Base-by-base conservation (phyloP, 371 early-diverging fungal species). In the Coemansia sp. region DNA sequence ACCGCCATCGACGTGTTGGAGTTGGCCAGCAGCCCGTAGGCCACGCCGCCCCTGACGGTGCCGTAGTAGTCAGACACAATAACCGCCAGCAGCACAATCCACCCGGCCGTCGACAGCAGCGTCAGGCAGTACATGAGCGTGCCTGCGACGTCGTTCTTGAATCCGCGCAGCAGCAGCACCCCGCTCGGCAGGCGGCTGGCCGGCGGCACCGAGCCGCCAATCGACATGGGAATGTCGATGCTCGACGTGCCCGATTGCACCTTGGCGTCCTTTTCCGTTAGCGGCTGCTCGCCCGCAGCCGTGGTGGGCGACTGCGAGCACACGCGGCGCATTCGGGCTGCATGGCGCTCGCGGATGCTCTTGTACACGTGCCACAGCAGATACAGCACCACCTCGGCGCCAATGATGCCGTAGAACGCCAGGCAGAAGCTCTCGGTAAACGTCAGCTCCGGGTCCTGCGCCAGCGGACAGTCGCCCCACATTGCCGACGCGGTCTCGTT, bases 11-110 rank as follows among this genome's bases (percentile, higher is more conserved):
- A 82, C 35, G 82, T 68, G 55, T 85, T 82, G 20, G 83, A 82
- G 62, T 60, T 77, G 34, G 69, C 69, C 50, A 77, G 53, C 53
- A 77, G 59, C 11, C 69, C 77, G 49, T 63, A 77, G 3, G 61
- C 65, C 5, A 67, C 40, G 8, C 66, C 69, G 16, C 69, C 69
- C 48, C 58, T 58, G 52, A 75, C 60, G 26, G 30, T 49, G 54
- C 78, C 78, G 58, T 78, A 92, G 80, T 89, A 86, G 71, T 90
- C 91, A 20, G 82, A 78, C 7, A 45, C 86, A n/a, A 92, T 68
- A 51, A 86, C 70, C 20, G 82, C 82, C 62, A 92, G 65, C 50
- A 89, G 79, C n/a, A 84, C 81, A 41, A 90, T 68, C 81, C 85
- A 90, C 41, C 83, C 77, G 12, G 88, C 56, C 4, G 89, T 85